These are phyloP conservation scores for Geotrichum citri-aurantii DNA, from an alignment of 1,139 yeast species.

Conservation along the genomic window DNA sequence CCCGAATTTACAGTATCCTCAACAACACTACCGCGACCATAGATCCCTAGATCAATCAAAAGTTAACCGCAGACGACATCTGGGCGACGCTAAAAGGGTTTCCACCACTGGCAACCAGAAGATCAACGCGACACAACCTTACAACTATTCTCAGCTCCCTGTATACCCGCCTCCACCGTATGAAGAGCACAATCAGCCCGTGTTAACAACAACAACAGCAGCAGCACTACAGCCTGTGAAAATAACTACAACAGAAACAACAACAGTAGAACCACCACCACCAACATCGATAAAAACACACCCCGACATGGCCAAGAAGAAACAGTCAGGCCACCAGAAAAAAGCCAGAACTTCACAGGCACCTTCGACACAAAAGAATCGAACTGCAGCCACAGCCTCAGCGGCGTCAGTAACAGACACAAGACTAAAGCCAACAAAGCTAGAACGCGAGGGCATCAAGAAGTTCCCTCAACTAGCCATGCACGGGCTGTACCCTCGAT, in stretches of 20 bases:
- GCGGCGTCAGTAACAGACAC: neutral
- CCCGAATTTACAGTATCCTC: neutral
- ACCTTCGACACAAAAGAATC: neutral
- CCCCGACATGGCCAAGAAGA: neutral
- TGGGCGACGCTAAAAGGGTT: neutral
- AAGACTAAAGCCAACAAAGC: neutral
- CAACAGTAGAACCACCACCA: neutral
- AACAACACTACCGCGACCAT: neutral
- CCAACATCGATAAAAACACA: neutral
- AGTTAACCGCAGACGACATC: neutral
- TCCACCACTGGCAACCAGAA: neutral
- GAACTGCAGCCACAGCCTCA: neutral
- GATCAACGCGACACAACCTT: neutral
- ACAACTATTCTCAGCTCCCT: neutral
- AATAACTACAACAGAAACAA: too few species aligned
- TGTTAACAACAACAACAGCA: neutral
- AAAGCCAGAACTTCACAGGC: neutral
- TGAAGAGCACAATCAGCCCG: neutral
- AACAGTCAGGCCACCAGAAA: neutral
- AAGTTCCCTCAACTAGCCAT: constrained; percentile 36
- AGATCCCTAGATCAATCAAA: neutral
- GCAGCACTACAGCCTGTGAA: too few species aligned
- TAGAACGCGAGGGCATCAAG: constrained; percentile 16
- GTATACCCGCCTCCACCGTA: neutral
- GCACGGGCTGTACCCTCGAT: constrained; percentile 37